Evolutionary conservation across 495 filamentous ascomycete species (phyloP).

Genomic region (Podospora pseudocomata): DNA sequence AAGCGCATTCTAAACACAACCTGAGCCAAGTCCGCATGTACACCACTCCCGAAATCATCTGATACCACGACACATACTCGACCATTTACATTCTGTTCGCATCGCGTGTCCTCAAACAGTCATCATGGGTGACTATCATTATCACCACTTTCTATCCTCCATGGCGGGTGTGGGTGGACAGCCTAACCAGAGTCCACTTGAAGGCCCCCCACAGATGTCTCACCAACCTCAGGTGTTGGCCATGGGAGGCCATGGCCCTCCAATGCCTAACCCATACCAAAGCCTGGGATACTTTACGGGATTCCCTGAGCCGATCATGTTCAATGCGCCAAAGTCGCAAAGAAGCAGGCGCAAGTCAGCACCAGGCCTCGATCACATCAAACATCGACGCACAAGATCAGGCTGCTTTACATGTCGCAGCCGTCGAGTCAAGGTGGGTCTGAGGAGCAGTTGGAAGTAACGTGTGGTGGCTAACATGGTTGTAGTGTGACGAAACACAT

Average conservation of each 20-base stretch:
- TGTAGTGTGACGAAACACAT: conserved; percentile 77
- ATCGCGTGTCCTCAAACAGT: neutral
- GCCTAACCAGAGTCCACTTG: conserved; percentile 34
- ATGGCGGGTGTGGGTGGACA: conserved; percentile 43
- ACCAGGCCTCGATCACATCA: conserved; percentile 72
- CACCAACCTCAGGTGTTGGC: conserved; percentile 32
- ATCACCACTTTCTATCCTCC: conserved; percentile 46
- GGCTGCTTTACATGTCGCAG: conserved; percentile 93
- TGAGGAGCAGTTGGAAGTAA: neutral
- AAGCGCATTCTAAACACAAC: neutral
- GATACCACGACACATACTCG: neutral
- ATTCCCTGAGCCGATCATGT: conserved; percentile 46
- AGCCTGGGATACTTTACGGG: conserved; percentile 45
- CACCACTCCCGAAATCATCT: neutral
- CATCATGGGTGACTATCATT: conserved; percentile 45
- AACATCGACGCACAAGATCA: conserved; percentile 88
- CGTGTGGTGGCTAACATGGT: conserved; percentile 13
- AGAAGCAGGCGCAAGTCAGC: conserved; percentile 55
- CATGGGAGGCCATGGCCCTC: conserved; percentile 30
- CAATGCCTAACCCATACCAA: conserved; percentile 40
- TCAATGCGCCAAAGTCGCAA: conserved; percentile 50
- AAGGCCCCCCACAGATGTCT: conserved; percentile 34
- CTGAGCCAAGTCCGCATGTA: neutral
- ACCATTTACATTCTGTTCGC: neutral
- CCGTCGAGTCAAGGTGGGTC: conserved; percentile 77